These are phyloP conservation scores for Populus euphratica DNA, from an alignment of 345 rosid genomes.

Conservation along the genomic window DNA sequence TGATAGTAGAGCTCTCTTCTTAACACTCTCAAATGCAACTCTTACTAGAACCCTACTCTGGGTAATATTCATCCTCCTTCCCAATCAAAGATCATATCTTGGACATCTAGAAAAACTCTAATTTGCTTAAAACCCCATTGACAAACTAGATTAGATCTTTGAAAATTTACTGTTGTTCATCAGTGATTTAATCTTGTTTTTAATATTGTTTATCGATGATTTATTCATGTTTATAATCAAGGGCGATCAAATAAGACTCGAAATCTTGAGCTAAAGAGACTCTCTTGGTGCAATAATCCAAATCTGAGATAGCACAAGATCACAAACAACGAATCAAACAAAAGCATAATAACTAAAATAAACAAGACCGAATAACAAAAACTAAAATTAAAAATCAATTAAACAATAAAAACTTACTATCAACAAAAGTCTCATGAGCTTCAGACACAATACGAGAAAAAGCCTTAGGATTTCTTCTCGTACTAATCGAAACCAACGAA, in stretches of 20 bases:
- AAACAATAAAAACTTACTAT: conserved; percentile 29
- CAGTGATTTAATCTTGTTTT: no score
- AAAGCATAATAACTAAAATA: not conserved
- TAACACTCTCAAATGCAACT: not conserved
- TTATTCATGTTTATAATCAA: no score
- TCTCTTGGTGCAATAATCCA: not conserved
- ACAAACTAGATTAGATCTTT: not conserved
- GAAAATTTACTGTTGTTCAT: not conserved
- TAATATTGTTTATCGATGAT: no score
- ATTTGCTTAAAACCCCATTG: not conserved
- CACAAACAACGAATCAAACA: not conserved
- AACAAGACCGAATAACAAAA: not conserved
- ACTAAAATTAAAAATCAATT: not conserved
- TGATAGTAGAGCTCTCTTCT: not conserved
- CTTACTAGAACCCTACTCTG: not conserved
- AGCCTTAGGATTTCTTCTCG: conserved; percentile 34
- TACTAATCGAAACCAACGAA: conserved; percentile 17
- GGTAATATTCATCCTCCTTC: not conserved
- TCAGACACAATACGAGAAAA: conserved; percentile 44
- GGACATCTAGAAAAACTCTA: not conserved
- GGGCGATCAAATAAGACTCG: not conserved
- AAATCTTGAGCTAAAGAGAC: not conserved
- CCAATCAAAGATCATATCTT: not conserved
- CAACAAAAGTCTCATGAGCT: conserved; percentile 50
- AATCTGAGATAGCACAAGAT: not conserved